Conservation (phyloP, 768 basidiomycete genomes). For the Leccinum pellstonianum region DNA sequence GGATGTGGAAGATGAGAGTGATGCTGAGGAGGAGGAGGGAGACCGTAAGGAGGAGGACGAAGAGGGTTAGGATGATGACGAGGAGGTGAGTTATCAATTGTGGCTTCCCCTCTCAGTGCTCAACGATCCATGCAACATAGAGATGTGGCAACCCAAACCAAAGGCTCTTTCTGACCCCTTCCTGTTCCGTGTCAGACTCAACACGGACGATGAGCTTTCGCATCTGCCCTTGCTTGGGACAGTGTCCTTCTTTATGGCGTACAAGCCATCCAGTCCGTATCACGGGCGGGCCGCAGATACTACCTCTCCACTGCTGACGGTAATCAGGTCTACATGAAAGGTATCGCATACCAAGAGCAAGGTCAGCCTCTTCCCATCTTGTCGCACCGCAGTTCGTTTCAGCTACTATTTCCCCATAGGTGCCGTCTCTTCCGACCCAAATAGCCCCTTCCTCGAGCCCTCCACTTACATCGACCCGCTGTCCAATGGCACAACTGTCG, state of each 20-base stretch:
- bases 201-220: neutral
- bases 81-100: no score
- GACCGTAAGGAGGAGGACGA: no score
- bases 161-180: no score
- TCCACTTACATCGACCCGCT: slow-evolving; percentile 80
- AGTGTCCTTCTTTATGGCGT: slow-evolving; percentile 48
- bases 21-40: no score
- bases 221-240: slow-evolving; percentile 35
- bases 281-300: slow-evolving; percentile 66
- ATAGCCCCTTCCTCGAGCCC: slow-evolving; percentile 69
- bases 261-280: slow-evolving; percentile 67
- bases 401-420: slow-evolving; percentile 27
- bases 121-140: no score
- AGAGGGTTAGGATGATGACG: no score
- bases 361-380: slow-evolving; percentile 39
- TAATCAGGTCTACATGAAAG: slow-evolving; percentile 84
- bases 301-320: slow-evolving; percentile 70
- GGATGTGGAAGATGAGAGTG: no score
- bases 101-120: no score
- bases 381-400: neutral
- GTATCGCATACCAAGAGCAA: slow-evolving; percentile 81
- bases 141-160: no score
- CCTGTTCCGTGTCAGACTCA: no score
- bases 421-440: slow-evolving; percentile 39
- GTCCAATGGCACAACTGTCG: slow-evolving; percentile 63